Evolutionary conservation across 2,329 filamentous ascomycete genomes (phyloP), one percentile per base, ranked within the genome.

Genomic region (Claviceps africana): DNA sequence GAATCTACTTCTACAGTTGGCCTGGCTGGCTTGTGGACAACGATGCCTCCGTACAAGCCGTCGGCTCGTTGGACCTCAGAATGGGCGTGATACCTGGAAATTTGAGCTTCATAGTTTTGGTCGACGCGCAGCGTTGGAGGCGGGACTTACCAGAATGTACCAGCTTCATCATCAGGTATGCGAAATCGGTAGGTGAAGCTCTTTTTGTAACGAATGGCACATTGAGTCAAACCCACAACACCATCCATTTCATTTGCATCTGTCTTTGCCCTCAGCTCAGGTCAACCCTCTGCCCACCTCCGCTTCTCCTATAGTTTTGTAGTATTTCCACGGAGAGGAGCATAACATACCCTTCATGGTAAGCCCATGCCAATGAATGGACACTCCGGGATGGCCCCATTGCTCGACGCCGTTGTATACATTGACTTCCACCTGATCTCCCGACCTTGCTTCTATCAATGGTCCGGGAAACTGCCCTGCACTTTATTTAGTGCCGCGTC

Each of bases 281-380:
- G 21, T 10, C 30, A 22, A 33, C 28, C 37, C 13, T 4, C n/a
- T n/a, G n/a, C n/a, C n/a, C n/a, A n/a, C n/a, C n/a, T n/a, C n/a
- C n/a, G n/a, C n/a, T n/a, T n/a, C n/a, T n/a, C n/a, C n/a, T n/a
- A n/a, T n/a, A n/a, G n/a, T n/a, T n/a, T n/a, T n/a, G n/a, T n/a
- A n/a, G n/a, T 37, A 2, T 25, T 17, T 17, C n/a, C 22, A 19
- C 5, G 17, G 21, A 15, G 13, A 21, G 19, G 33, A 8, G 22
- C 22, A 7, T 19, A 7, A 30, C 51, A 10, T 51, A 37, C 77
- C 77, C 56, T 76, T 77, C 65, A 85, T 81, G 58, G 77, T 79
- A 56, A 86, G 70, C 19, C 83, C 83, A 60, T 87, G 83, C 68
- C 82, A 87, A 60, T 87, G 83, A 15, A 86, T 70, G 47, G 75